A percentile compares a stretch with the other conserved stretches of the same genome.
Conservation (phyloP, 2,329 filamentous ascomycete genomes). For the Paecilomyces dactylethromorphus region DNA sequence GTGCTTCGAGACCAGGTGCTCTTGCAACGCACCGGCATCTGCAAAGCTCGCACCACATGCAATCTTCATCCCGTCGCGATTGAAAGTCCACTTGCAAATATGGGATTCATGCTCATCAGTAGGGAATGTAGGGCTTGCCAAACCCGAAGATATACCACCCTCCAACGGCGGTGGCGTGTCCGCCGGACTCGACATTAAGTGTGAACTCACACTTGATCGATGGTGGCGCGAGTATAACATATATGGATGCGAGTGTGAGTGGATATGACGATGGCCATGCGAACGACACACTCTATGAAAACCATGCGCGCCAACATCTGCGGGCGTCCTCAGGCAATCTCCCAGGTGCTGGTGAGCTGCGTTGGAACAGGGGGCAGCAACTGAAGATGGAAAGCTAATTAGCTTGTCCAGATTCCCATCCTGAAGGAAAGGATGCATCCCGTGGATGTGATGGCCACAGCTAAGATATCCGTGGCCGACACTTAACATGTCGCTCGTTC, state of each 20-base stretch:
- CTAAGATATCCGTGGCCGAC: conserved; percentile 22
- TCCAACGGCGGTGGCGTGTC: conserved; percentile 32
- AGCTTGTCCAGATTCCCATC: conserved; percentile 12
- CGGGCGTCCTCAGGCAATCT: conserved; percentile 20
- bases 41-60: conserved; percentile 30
- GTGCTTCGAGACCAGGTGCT: conserved; percentile 31
- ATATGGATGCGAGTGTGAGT: conserved; percentile 27
- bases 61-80: conserved; percentile 17
- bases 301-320: conserved; percentile 7
- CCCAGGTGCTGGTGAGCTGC: conserved; percentile 23
- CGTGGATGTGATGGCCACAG: conserved; percentile 3
- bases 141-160: conserved; percentile 23
- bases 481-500: conserved; percentile 30
- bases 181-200: conserved; percentile 28
- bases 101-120: conserved; percentile 25
- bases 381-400: conserved; percentile 13
- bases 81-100: conserved; percentile 31
- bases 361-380: conserved; percentile 24
- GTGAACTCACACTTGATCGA: conserved; percentile 30
- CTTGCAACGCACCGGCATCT: conserved; percentile 30
- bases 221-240: conserved; percentile 29
- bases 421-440: conserved; percentile 1
- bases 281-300: conserved; percentile 24
- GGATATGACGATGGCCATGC: conserved; percentile 25
- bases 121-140: conserved; percentile 30